These are phyloP conservation scores for Penicillium pulvis DNA, from an alignment of 495 filamentous ascomycete genomes.

Conservation along the genomic window DNA sequence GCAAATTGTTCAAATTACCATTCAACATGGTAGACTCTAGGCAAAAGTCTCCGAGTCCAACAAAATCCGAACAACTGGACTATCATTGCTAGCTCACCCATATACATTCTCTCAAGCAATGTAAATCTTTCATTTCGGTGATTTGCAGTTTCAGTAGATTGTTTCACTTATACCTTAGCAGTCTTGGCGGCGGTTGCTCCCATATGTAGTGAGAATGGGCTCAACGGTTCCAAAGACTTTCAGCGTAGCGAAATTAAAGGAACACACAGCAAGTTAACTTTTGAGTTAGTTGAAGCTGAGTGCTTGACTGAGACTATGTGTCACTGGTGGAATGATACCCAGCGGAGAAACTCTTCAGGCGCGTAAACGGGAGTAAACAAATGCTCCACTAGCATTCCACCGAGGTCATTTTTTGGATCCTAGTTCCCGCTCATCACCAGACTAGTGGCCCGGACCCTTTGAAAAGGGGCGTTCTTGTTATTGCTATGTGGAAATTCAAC, in stretches of 20 bases:
- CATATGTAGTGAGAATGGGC: neutral
- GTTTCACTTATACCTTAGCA: neutral
- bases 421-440: neutral
- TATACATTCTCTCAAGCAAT: neutral
- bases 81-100: neutral
- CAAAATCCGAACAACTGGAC: neutral
- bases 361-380: conserved; percentile 1
- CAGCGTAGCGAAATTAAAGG: too few relatives aligned
- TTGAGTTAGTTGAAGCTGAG: too few relatives aligned
- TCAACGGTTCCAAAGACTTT: neutral
- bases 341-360: neutral
- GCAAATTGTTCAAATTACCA: neutral
- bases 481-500: neutral
- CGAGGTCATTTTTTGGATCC: neutral
- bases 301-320: neutral
- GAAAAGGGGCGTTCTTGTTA: neutral
- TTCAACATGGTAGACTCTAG: neutral
- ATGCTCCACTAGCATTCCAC: neutral
- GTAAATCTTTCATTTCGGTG: neutral
- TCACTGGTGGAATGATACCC: neutral
- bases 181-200: too few relatives aligned
- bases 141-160: neutral
- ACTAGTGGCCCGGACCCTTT: neutral
- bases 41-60: neutral
- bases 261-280: too few relatives aligned